A percentile compares a stretch with the other conserved stretches of the same genome.
These are phyloP conservation scores for Nicotiana benthamiana DNA, from an alignment of 257 asterid genomes.

Conservation along the genomic window DNA sequence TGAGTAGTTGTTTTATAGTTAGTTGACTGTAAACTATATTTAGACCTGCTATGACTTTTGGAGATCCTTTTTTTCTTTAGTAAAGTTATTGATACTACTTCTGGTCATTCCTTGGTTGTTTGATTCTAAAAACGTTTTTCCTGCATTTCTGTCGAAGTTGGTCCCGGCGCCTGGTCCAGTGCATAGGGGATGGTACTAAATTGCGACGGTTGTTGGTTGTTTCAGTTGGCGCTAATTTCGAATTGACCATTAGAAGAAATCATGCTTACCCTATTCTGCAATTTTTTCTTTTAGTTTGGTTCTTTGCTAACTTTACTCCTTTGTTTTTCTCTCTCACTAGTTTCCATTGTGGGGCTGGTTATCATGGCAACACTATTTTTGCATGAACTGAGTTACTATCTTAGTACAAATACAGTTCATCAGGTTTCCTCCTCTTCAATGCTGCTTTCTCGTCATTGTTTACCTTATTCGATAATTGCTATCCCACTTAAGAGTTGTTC, in stretches of 20 bases:
- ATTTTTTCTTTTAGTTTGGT: background rate
- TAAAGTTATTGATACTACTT: background rate
- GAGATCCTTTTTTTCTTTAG: background rate
- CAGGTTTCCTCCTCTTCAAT: constrained; percentile 47
- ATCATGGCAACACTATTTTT: constrained; percentile 87
- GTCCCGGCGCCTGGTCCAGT: background rate
- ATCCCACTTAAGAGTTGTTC: background rate
- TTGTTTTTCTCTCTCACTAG: constrained; percentile 23
- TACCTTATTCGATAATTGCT: background rate
- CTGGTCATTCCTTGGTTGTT: background rate
- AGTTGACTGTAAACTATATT: background rate
- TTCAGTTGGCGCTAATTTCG: background rate
- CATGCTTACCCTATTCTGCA: background rate
- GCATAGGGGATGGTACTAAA: background rate
- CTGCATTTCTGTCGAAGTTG: background rate
- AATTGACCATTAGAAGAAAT: background rate
- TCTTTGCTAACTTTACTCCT: constrained; percentile 23
- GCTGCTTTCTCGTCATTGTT: background rate
- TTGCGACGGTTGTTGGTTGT: background rate
- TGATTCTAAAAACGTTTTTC: background rate
- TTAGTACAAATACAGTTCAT: constrained; percentile 71
- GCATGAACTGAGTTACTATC: constrained; percentile 86
- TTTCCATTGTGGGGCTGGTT: constrained; percentile 75
- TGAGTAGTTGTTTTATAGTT: background rate
- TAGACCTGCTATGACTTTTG: background rate